A percentile compares a stretch with the other conserved stretches of the same genome.
phyloP scores from a whole-genome alignment of 2,329 filamentous ascomycete genomes.

The Aspergillus pseudotamarii region DNA sequence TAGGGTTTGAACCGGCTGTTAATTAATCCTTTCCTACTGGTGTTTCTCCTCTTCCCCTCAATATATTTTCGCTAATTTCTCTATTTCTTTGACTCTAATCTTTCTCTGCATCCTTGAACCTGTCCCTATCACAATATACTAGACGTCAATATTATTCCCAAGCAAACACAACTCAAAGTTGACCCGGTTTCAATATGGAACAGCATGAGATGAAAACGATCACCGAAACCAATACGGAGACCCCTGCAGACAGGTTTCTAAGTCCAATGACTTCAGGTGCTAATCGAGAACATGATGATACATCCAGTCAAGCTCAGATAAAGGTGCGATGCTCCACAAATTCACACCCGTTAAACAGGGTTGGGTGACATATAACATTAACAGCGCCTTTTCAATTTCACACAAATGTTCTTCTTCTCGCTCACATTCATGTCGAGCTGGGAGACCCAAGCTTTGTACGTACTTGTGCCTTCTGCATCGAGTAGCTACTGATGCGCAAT shows the following conservation, averaged over 20 bases:
- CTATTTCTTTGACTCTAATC: too few species aligned
- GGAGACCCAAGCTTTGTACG: conserved; percentile 6
- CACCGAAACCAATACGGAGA: not conserved
- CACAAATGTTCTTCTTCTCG: conserved; percentile 11
- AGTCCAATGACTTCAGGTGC: not conserved
- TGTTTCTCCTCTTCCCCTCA: not conserved
- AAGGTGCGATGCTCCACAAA: not conserved
- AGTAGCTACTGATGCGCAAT: not conserved
- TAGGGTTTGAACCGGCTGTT: not conserved
- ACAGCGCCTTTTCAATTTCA: conserved; percentile 7
- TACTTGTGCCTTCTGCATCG: not conserved
- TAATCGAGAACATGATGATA: not conserved
- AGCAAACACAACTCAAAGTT: too few species aligned
- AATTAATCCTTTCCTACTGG: not conserved
- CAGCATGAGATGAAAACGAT: not conserved
- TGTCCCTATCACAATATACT: too few species aligned
- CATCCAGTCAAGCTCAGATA: not conserved
- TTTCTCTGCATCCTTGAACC: too few species aligned
- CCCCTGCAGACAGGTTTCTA: not conserved
- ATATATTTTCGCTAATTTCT: not conserved
- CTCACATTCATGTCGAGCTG: conserved; percentile 10
- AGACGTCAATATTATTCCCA: too few species aligned
- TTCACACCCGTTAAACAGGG: not conserved
- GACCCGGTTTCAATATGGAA: not conserved
- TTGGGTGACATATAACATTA: not conserved